Evolutionary conservation across 1,139 yeast genomes (phyloP), one percentile per base, ranked within the genome.

Genomic region (Yamadazyma aaseri): DNA sequence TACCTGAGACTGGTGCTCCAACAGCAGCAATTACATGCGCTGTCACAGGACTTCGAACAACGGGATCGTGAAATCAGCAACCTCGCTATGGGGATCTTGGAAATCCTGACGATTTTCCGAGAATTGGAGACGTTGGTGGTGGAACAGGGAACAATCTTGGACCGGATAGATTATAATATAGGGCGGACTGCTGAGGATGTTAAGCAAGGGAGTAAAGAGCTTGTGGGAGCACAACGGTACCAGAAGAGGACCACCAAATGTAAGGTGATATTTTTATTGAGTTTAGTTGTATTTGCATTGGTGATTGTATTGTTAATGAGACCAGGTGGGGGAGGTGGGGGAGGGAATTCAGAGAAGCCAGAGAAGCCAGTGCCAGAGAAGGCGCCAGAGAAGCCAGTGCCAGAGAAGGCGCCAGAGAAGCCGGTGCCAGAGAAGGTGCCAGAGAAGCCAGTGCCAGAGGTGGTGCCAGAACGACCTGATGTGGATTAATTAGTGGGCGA

Each of bases 131-230:
- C 80, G 20, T 71, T 92, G 73, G 89, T 92, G 32, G 86, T 92
- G 39, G 97, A 94, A 53, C 98, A 92, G 59, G 98, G 98, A 2
- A 87, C 97, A 0, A 71, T 92, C 29, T 70, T 92, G 39, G 98
- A 92, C 58, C 67, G 97, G 45, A 90, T 92, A 37, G 98, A 89
- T 59, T 90, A 90, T 58, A 92, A 94, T 54, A 65, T 94, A 40
- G 85, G 84, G 41, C 81, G 79, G 42, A 84, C 96, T 21, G 84
- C 78, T 4, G 78, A 78, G 29, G 86, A 87, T 46, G 75, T 92
- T 40, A 78, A 81, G 49, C 73, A 71, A 24, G 94, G 97, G 0
- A 86, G 85, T 42, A 76, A 79, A 45, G 95, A 92, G 58, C 66
- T 92, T 39, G 65, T 76, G 15, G 71, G 78, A 46, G 97, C 97